These are phyloP conservation scores for Linaria vulgaris DNA, from an alignment of 257 asterid genomes.

Conservation along the genomic window DNA sequence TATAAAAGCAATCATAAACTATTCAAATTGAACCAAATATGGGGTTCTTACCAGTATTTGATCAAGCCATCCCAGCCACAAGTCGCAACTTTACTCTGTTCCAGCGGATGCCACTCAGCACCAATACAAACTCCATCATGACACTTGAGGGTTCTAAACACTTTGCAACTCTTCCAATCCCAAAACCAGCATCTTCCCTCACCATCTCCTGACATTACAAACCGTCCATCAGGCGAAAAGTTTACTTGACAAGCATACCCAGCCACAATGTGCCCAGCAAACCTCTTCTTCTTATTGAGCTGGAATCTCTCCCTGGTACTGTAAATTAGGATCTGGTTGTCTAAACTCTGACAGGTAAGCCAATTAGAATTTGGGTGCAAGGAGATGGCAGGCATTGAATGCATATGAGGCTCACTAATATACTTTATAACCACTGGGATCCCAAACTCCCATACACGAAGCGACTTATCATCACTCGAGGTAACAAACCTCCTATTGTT, in stretches of 20 bases:
- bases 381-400: conserved; percentile 93
- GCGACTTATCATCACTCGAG: conserved; percentile 93
- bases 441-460: conserved; percentile 98
- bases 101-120: conserved; percentile 95
- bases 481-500: conserved; percentile 96
- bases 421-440: conserved; percentile 97
- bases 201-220: conserved; percentile 97
- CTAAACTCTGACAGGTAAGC: conserved; percentile 99
- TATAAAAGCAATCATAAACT: conserved; percentile 13
- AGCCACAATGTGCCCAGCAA: conserved; percentile 94
- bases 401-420: conserved; percentile 99
- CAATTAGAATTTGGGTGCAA: conserved; percentile 89
- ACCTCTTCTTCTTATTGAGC: conserved; percentile 95
- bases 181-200: conserved; percentile 99
- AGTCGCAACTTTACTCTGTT: conserved; percentile 99
- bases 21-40: conserved; percentile 21
- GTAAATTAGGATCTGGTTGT: conserved; percentile 94
- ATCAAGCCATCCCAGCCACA: conserved; percentile 99
- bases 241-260: conserved; percentile 99
- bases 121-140: conserved; percentile 98
- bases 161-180: conserved; percentile 99
- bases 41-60: conserved; percentile 80
- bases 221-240: conserved; percentile 97
- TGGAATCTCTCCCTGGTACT: conserved; percentile 94
- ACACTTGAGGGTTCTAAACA: conserved; percentile 88